A percentile compares a stretch with the other conserved stretches of the same genome.
Evolutionary conservation across 1,139 yeast genomes (phyloP).

Genomic region (Lodderomyces jiufengensis): DNA sequence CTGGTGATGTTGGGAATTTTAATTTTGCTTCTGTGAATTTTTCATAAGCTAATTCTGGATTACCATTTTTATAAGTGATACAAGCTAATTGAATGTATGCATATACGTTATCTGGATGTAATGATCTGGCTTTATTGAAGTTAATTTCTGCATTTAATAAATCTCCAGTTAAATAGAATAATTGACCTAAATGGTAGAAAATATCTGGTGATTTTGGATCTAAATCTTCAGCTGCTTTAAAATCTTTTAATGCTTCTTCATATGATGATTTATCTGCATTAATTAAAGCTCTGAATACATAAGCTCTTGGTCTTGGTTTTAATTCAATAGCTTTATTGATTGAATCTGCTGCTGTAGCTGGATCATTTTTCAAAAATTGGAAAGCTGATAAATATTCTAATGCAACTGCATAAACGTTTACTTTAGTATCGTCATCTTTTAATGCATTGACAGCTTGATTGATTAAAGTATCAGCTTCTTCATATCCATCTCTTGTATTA

Average conservation of each 20-base stretch:
- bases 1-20: conserved; percentile 83
- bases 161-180: conserved; percentile 76
- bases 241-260: conserved; percentile 63
- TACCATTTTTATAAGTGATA: conserved; percentile 80
- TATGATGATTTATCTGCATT: conserved; percentile 74
- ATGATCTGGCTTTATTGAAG: conserved; percentile 72
- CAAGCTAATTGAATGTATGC: conserved; percentile 93
- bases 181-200: conserved; percentile 93
- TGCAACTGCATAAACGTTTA: conserved; percentile 55
- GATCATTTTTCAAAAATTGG: conserved; percentile 76
- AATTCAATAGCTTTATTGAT: conserved; percentile 63
- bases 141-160: conserved; percentile 68
- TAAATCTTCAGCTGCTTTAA: conserved; percentile 66
- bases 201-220: conserved; percentile 77
- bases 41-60: conserved; percentile 55
- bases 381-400: conserved; percentile 81
- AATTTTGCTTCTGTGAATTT: conserved; percentile 71
- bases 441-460: conserved; percentile 63
- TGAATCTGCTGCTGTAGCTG: conserved; percentile 55
- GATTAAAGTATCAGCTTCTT: conserved; percentile 66
- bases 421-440: conserved; percentile 11
- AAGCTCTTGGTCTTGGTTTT: conserved; percentile 77
- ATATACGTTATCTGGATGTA: conserved; percentile 74
- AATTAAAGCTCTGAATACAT: conserved; percentile 79
- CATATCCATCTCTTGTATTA: conserved; percentile 70